These are phyloP conservation scores for Bombardia bombarda DNA, from an alignment of 495 filamentous ascomycete species.

Conservation along the genomic window DNA sequence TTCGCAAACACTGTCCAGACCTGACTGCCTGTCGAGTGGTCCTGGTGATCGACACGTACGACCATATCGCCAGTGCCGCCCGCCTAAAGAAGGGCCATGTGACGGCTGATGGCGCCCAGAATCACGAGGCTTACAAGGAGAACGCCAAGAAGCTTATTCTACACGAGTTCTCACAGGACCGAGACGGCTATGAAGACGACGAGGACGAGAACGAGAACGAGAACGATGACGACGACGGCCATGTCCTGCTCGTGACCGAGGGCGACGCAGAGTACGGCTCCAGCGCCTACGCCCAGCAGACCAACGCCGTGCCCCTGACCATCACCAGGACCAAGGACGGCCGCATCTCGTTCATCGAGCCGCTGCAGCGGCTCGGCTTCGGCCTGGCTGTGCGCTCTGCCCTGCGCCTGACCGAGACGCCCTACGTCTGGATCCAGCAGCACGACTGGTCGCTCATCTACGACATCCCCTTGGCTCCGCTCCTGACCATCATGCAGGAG, in stretches of 20 bases:
- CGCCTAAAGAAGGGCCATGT: conserved; percentile 40
- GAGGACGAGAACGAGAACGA: no score
- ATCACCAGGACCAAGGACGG: conserved; percentile 24
- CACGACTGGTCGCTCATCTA: conserved; percentile 38
- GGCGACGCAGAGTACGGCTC: conserved; percentile 36
- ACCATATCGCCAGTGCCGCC: conserved; percentile 25
- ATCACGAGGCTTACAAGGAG: conserved; percentile 30
- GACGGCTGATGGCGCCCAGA: conserved; percentile 28
- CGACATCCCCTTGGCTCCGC: conserved; percentile 27
- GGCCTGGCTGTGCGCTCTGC: conserved; percentile 37
- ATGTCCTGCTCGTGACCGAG: conserved; percentile 5
- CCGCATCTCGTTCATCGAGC: conserved; percentile 34
- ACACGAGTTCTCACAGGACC: conserved; percentile 12
- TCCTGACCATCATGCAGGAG: conserved; percentile 33
- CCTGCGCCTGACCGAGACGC: conserved; percentile 29
- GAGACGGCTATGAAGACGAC: neutral
- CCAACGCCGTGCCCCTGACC: conserved; percentile 27
- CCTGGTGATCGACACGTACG: conserved; percentile 38
- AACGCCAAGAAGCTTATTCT: conserved; percentile 33
- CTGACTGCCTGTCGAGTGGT: conserved; percentile 30
- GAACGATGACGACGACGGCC: neutral
- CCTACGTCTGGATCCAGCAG: conserved; percentile 43
- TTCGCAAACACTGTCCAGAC: conserved; percentile 25
- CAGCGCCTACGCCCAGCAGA: conserved; percentile 16
- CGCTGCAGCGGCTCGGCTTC: conserved; percentile 34